phyloP scores from a whole-genome alignment of 306 rosid genomes.

The Rosa rugosa region DNA sequence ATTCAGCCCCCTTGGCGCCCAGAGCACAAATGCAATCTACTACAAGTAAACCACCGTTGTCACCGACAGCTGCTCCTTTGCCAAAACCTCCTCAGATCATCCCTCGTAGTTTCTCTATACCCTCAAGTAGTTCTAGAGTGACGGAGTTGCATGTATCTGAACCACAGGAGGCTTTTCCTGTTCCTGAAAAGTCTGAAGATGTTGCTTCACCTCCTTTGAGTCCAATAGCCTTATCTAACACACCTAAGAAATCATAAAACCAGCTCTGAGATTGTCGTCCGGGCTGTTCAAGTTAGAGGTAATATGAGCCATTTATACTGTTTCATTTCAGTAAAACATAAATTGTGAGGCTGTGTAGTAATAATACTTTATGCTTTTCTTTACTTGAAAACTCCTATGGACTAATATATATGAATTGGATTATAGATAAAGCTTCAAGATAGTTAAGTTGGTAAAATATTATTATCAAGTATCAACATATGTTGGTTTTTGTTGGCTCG shows the following conservation, averaged over 20 bases:
- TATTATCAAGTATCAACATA: neutral
- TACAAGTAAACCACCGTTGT: slow-evolving; percentile 36
- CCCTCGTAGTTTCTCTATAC: slow-evolving; percentile 85
- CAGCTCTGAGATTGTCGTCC: slow-evolving; percentile 38
- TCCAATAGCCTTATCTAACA: slow-evolving; percentile 55
- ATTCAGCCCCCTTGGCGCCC: slow-evolving; percentile 79
- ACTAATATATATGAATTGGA: neutral
- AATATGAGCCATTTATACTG: slow-evolving; percentile 28
- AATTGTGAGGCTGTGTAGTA: neutral
- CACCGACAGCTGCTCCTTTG: slow-evolving; percentile 73
- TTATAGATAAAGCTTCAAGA: neutral
- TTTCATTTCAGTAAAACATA: neutral
- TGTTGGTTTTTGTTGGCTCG: neutral
- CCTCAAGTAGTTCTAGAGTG: slow-evolving; percentile 60
- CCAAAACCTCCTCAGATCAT: slow-evolving; percentile 75
- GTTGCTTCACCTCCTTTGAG: slow-evolving; percentile 66
- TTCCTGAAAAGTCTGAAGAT: slow-evolving; percentile 40
- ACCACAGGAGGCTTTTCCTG: slow-evolving; percentile 44
- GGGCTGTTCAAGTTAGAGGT: slow-evolving; percentile 55
- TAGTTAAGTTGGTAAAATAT: neutral
- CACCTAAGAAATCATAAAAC: slow-evolving; percentile 39
- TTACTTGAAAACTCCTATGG: neutral
- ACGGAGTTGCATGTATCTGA: slow-evolving; percentile 44
- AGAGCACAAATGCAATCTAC: slow-evolving; percentile 57
- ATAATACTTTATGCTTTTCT: neutral